Base-by-base conservation (phyloP, 2,329 filamentous ascomycete genomes). In the Pseudogymnoascus sp. region DNA sequence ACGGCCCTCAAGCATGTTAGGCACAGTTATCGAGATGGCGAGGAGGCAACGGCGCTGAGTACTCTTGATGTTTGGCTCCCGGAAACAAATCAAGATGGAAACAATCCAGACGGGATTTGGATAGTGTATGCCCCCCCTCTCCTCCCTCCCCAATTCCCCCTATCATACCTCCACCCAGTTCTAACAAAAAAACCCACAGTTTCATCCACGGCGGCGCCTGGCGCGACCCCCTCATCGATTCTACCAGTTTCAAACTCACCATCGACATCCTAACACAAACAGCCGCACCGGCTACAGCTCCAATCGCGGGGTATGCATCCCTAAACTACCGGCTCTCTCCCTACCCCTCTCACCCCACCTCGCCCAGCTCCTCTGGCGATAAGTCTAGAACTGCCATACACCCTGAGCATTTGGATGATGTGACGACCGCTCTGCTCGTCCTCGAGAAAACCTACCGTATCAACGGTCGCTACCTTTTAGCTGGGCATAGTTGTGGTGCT, bases 311-410 rank as follows among this genome's bases (percentile, higher is more conserved):
- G 65, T 83, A 90, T 71, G 83, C 85, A 28, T 87, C 85, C 51
- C 72, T 89, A 65, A 83, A 86, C 74, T 89, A 89, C 78, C 81
- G 85, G 39, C 82, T 89, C 61, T 85, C 83, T 6, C 79, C 83
- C 1, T 78, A 81, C 65, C 81, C 83, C 0, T 81, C 8, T 77
- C 74, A 1, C 73, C 79, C 81, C 1, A 74, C 79, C 51, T 76
- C 73, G 41, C 74, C 76, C 6, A 37, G 72, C 4, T 63, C 68
- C 14, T 62, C 71, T 68, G 51, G 78, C 82, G 60, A 76, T 74
- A 39, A 34, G 31, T n/a, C n/a, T 10, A 34, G 31, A 34, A 10
- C 31, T 11, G 85, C 82, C 1, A 68, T 66, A 14, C 85, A 89
- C 70, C 87, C 87, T 0, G 80, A 83, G 61, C 87, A 90, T 69